Evolutionary conservation across 495 filamentous ascomycete genomes (phyloP).

Genomic region (Cercophora samala): DNA sequence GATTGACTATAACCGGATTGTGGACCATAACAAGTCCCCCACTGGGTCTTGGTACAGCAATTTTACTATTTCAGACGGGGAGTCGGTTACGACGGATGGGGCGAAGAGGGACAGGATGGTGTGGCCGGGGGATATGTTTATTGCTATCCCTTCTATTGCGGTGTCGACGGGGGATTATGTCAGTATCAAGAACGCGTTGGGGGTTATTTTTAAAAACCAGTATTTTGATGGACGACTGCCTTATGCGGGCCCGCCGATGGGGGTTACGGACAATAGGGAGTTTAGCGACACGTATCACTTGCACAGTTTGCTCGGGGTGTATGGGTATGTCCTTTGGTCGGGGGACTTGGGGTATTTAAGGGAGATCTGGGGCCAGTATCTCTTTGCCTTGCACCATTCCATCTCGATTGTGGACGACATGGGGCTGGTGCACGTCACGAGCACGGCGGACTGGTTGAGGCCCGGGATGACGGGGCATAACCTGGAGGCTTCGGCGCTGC

Average conservation of each 20-base stretch:
- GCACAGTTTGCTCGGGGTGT: slow-evolving; percentile 59
- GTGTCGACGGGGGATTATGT: slow-evolving; percentile 46
- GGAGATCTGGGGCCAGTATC: slow-evolving; percentile 49
- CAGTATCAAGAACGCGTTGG: slow-evolving; percentile 44
- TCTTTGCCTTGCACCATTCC: slow-evolving; percentile 50
- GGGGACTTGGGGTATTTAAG: slow-evolving; percentile 51
- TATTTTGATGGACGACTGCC: slow-evolving; percentile 49
- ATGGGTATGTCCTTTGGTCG: slow-evolving; percentile 58
- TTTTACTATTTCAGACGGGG: slow-evolving; percentile 52
- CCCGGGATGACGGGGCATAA: slow-evolving; percentile 51
- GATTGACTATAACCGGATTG: slow-evolving; percentile 38
- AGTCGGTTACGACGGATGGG: slow-evolving; percentile 51
- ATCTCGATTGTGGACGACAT: slow-evolving; percentile 50
- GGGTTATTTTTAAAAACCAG: slow-evolving; percentile 44
- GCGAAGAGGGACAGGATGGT: slow-evolving; percentile 58
- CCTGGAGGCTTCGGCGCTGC: slow-evolving; percentile 43
- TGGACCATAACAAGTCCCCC: slow-evolving; percentile 36
- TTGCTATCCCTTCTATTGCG: slow-evolving; percentile 46
- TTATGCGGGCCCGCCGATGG: slow-evolving; percentile 59
- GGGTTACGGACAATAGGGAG: slow-evolving; percentile 42
- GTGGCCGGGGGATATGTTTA: slow-evolving; percentile 53
- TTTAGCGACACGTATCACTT: slow-evolving; percentile 61
- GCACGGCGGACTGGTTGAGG: slow-evolving; percentile 54
- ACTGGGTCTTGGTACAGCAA: slow-evolving; percentile 41
- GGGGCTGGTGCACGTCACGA: slow-evolving; percentile 52